phyloP scores from a whole-genome alignment of 345 rosid species.

The Erodium maritimum region DNA sequence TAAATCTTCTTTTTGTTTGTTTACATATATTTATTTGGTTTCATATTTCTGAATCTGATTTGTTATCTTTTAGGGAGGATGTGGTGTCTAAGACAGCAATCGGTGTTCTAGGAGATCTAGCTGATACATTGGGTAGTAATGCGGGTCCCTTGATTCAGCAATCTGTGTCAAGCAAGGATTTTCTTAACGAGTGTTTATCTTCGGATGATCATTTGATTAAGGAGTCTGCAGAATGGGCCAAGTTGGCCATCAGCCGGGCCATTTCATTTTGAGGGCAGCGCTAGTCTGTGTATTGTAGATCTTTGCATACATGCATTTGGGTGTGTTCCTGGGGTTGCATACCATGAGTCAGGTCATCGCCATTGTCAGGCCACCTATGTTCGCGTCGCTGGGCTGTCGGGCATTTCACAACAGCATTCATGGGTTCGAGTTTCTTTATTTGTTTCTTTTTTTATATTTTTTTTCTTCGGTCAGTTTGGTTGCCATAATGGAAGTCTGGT shows the following conservation, averaged over 20 bases:
- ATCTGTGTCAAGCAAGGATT: constrained; percentile 40
- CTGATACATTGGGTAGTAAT: constrained; percentile 43
- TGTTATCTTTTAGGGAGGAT: constrained; percentile 35
- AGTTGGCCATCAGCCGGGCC: constrained; percentile 45
- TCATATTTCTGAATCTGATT: neutral
- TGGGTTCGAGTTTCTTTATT: constrained; percentile 10
- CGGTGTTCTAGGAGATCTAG: constrained; percentile 50
- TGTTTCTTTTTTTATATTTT: constrained; percentile 9
- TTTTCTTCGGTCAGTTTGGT: constrained; percentile 5
- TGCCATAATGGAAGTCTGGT: constrained; percentile 12
- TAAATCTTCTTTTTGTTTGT: neutral
- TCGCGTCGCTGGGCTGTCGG: neutral
- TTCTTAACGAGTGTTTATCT: constrained; percentile 40
- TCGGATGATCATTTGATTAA: constrained; percentile 46
- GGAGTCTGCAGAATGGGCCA: constrained; percentile 63
- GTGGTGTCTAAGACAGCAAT: constrained; percentile 40
- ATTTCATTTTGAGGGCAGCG: constrained; percentile 34
- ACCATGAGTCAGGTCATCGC: constrained; percentile 33
- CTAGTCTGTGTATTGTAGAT: constrained; percentile 4
- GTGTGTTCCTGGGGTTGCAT: constrained; percentile 33
- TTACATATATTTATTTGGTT: neutral
- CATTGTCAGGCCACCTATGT: constrained; percentile 18
- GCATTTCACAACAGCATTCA: constrained; percentile 6
- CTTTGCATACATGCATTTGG: constrained; percentile 47
- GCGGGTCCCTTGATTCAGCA: constrained; percentile 50